phyloP scores from a whole-genome alignment of 140 eudicot genomes.

The Ambrosia hybrid region DNA sequence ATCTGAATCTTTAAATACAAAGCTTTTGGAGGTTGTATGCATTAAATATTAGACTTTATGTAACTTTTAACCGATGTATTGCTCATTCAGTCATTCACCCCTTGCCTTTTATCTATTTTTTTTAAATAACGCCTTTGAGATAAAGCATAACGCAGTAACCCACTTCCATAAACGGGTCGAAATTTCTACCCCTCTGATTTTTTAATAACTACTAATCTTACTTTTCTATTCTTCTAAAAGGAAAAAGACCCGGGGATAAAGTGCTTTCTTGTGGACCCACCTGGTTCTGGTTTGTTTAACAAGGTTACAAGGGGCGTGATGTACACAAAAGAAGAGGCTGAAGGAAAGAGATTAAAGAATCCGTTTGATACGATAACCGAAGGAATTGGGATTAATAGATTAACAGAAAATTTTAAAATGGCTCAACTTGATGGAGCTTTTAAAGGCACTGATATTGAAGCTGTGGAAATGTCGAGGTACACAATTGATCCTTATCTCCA shows the following conservation, averaged over 20 bases:
- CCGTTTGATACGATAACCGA: constrained; percentile 97
- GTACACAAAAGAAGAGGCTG: constrained; percentile 99
- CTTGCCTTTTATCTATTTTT: neutral
- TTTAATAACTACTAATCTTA: constrained; percentile 2
- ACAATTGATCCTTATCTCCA: constrained; percentile 11
- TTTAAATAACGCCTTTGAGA: neutral
- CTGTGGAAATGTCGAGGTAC: constrained; percentile 99
- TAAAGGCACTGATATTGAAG: constrained; percentile 86
- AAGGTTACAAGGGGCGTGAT: constrained; percentile 94
- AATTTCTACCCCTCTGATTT: neutral
- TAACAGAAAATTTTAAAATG: constrained; percentile 82
- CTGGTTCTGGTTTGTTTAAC: constrained; percentile 96
- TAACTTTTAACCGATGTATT: neutral
- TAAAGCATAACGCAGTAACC: constrained; percentile 4
- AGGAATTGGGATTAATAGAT: constrained; percentile 93
- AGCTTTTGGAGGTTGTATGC: neutral
- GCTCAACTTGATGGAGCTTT: constrained; percentile 94
- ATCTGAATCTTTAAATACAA: no score
- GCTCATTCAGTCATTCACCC: no score
- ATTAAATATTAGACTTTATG: neutral
- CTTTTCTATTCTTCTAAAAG: constrained; percentile 35
- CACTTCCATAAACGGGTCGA: neutral
- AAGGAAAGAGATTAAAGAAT: constrained; percentile 87
- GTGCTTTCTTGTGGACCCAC: constrained; percentile 92
- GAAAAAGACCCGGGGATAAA: constrained; percentile 66